Evolutionary conservation across 371 early-diverging fungal genomes (phyloP), one percentile per base, ranked within the genome.

Genomic region (Blyttiomyces sp.): DNA sequence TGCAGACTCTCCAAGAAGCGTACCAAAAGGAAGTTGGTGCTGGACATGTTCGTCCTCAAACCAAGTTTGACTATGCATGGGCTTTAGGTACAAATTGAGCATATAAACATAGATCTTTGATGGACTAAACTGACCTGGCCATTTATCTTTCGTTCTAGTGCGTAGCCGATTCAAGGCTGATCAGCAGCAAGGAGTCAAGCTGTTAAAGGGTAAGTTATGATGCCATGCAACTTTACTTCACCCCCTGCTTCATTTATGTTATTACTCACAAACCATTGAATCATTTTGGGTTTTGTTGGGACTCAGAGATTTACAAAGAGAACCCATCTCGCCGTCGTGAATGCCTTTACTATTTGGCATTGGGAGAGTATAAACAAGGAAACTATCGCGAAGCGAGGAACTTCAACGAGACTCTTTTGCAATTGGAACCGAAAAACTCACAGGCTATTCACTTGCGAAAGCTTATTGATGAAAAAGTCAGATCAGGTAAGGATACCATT

Each of bases 61-160:
- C 92, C 39, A 93, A 93, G 71, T 96, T 96, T 82, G 93, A 95
- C 79, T 93, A 90, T 68, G 94, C 96, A 3, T 96, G 95, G 94
- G 94, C 91, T 0, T 79, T 94, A 32, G 85, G 91, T 68, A 85
- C 81, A 45, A n/a, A n/a, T n/a, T n/a, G n/a, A n/a, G n/a, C n/a
- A n/a, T n/a, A n/a, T n/a, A n/a, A n/a, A n/a, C n/a, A n/a, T n/a
- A n/a, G n/a, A n/a, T n/a, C n/a, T n/a, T n/a, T n/a, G n/a, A n/a
- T n/a, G n/a, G n/a, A n/a, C n/a, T n/a, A n/a, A n/a, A n/a, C n/a
- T n/a, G n/a, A n/a, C n/a, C n/a, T n/a, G 5, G n/a, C 39, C 28
- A 23, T 51, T n/a, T 23, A 39, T n/a, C 49, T 31, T 16, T 6
- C 31, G 19, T 30, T 21, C 19, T n/a, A 68, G 75, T 77, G 4